Percentiles rank a stretch among this genome's conserved stretches.
Conservation (phyloP, 192 early-diverging fungal species). For the Gigaspora rosea region DNA sequence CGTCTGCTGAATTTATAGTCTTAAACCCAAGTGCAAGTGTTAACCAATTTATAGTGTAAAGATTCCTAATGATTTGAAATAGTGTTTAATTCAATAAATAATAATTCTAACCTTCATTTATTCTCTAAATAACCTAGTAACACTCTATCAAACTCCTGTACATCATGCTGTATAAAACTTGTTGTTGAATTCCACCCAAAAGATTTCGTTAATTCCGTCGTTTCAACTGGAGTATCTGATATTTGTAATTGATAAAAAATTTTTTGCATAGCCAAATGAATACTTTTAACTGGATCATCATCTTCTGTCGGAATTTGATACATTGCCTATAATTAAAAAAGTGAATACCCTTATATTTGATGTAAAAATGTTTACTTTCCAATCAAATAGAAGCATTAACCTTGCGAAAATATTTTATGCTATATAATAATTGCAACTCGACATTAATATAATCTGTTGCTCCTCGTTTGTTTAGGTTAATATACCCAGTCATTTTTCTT, state of each 20-base stretch:
- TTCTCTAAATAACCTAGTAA: constrained; percentile 84
- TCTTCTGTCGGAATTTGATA: constrained; percentile 91
- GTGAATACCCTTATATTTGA: not conserved
- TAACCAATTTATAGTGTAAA: too few relatives aligned
- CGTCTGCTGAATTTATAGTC: constrained; percentile 88
- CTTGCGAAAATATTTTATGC: constrained; percentile 91
- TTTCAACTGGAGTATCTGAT: constrained; percentile 74
- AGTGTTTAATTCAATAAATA: not conserved
- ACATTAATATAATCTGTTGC: constrained; percentile 99
- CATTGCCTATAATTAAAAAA: constrained; percentile 49
- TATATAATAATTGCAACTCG: constrained; percentile 64
- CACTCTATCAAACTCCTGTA: constrained; percentile 96
- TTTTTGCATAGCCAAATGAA: constrained; percentile 89
- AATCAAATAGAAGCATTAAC: not conserved
- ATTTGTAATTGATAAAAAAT: constrained; percentile 62
- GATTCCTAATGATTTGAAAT: too few relatives aligned
- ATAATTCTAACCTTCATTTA: constrained; percentile 15
- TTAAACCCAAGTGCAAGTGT: constrained; percentile 13
- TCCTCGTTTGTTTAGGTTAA: constrained; percentile 95
- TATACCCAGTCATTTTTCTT: constrained; percentile 84
- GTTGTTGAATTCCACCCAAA: constrained; percentile 98
- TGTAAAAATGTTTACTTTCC: not conserved
- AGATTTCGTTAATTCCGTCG: constrained; percentile 93
- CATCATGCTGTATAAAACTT: constrained; percentile 96
- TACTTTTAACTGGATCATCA: constrained; percentile 84